These are phyloP conservation scores for Yamadazyma sp. DNA, from an alignment of 805 yeast species.

Conservation along the genomic window DNA sequence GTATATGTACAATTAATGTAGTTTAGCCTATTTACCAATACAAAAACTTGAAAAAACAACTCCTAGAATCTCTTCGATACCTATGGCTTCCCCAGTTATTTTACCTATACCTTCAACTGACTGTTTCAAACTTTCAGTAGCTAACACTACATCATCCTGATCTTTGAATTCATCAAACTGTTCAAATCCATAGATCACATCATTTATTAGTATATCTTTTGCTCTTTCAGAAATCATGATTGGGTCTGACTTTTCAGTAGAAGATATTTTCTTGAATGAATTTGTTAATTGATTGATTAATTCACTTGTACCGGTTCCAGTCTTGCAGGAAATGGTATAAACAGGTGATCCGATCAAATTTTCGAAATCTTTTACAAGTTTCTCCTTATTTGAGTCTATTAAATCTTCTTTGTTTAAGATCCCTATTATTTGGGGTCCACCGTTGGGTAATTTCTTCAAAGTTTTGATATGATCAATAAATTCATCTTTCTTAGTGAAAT, in stretches of 20 bases:
- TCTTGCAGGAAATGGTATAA: conserved; percentile 56
- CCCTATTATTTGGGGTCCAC: conserved; percentile 33
- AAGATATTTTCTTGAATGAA: conserved; percentile 48
- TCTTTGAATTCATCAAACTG: conserved; percentile 52
- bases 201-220: conserved; percentile 68
- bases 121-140: conserved; percentile 68
- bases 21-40: conserved; percentile 84
- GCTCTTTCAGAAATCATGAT: conserved; percentile 72
- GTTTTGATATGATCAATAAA: conserved; percentile 36
- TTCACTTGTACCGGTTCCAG: conserved; percentile 51
- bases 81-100: conserved; percentile 86
- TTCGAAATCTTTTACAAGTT: conserved; percentile 2
- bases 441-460: conserved; percentile 18
- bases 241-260: conserved; percentile 57
- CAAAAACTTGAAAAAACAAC: conserved; percentile 91
- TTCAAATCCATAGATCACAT: conserved; percentile 72
- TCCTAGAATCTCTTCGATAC: conserved; percentile 86
- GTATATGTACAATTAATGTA: neutral
- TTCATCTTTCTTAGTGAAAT: conserved; percentile 17
- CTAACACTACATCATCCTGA: conserved; percentile 70
- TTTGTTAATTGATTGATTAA: conserved; percentile 42
- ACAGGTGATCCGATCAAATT: conserved; percentile 17
- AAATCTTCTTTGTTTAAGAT: conserved; percentile 65
- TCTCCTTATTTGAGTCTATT: conserved; percentile 9
- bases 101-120: conserved; percentile 88